Evolutionary conservation across 208 protist genomes (phyloP), one percentile per base, ranked within the genome.

Genomic region (Crithidia fasciculata): DNA sequence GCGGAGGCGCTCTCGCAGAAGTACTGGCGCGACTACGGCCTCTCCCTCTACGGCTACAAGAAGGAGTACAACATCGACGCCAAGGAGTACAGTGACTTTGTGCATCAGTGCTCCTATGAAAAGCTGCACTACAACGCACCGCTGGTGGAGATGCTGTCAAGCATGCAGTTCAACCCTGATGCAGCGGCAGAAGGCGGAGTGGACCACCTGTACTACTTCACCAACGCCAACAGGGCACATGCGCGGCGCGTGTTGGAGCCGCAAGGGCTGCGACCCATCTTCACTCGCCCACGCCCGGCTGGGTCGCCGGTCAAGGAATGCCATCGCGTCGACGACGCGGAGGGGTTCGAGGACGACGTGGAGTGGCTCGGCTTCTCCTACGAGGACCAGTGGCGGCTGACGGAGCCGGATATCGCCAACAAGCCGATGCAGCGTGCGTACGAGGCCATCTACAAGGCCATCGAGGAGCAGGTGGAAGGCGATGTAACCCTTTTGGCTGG

Each of bases 351-450:
- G 16, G 78, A 86, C 13, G 69, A 75, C 4, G 63, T 79, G 40
- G 55, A 83, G 72, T 88, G 83, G 76, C 50, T 79, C 28, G 90
- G 87, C 7, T 93, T 90, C 64, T 80, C 79, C 15, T 95, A 91
- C 72, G 86, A 92, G 68, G 84, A 93, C 62, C 87, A 93, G 82
- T 95, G 90, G 88, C 80, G 81, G 3, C 78, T 86, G 39, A 92
- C 90, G 55, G 62, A 67, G 59, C 83, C 83, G 15, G 50, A 86
- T n/a, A 56, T 82, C 8, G 78, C 80, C 8, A 95, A 95, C 74
- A 95, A 95, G 70, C 90, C 90, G 16, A 84, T 84, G 69, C 72
- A 70, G 4, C 60, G 49, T 8, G 87, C 90, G 60, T 95, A 93
- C 65, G 74, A 81, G 50, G 87, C 78, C 10, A 65, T 95, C 8